Base-by-base conservation (phyloP, 441 rosid genomes). In the Pelargonium fulgidum region DNA sequence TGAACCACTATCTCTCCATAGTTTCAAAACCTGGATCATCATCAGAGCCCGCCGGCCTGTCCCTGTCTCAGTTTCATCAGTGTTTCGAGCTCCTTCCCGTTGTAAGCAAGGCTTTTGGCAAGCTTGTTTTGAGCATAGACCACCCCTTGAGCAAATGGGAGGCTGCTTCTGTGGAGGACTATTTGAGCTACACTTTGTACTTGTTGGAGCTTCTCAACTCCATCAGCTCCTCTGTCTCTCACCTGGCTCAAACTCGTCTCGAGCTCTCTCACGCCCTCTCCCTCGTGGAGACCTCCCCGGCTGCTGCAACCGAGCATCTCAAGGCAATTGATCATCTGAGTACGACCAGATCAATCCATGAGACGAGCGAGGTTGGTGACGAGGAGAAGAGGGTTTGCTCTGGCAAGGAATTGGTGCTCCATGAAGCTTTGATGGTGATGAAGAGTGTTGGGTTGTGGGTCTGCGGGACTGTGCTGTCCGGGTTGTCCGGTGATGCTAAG, bases 131-230 rank as follows among this genome's bases (percentile, higher is more conserved):
- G 72, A 82, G 72, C 16, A 78, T 89, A 26, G 86, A 89, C 69
- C 80, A 77, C 66, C 86, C 77, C 11, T 72, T 73, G 77, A 80
- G 75, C 70, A 76, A 73, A 14, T 89, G 91, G 91, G 81, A 80
- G 45, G 71, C 66, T 12, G 36, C 41, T 10, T 73, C 82, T 17
- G 59, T 76, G 67, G 90, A 84, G 39, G 79, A 78, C 16, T 85
- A 85, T 82, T 77, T 89, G 36, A 73, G 67, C 56, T 81, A 77
- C 78, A 80, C 80, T 63, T 76, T 85, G 79, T 64, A 71, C 67
- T 69, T 85, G 73, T 62, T 89, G 68, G 87, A 83, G 65, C 78
- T 72, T 75, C 75, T 84, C 13, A 89, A 89, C 67, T 80, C 75
- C 2, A 72, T 86, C 29, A 79, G 75, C 65, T 76, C 81, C 0